Evolutionary conservation across 345 rosid genomes (phyloP).

Genomic region (Eucalyptus guilfoylei): DNA sequence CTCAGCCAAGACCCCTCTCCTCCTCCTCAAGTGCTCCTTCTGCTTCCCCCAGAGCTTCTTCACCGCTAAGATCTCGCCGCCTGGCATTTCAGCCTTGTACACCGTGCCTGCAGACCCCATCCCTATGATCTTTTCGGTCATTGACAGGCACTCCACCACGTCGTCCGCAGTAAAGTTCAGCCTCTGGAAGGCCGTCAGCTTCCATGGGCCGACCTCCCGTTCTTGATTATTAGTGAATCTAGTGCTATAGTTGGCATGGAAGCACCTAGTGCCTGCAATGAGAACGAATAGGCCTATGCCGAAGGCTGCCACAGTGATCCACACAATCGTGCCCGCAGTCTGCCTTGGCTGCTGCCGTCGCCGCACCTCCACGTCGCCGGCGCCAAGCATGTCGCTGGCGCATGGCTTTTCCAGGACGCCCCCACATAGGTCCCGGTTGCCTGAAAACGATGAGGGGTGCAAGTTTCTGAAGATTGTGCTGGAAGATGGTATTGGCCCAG

Average conservation of each 20-base stretch:
- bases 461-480: slow-evolving; percentile 53
- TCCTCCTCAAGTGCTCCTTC: slow-evolving; percentile 54
- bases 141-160: slow-evolving; percentile 61
- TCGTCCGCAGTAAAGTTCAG: slow-evolving; percentile 88
- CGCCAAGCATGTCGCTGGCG: slow-evolving; percentile 9
- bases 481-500: slow-evolving; percentile 63
- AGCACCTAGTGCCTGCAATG: slow-evolving; percentile 75
- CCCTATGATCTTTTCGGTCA: slow-evolving; percentile 71
- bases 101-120: slow-evolving; percentile 95
- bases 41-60: slow-evolving; percentile 88
- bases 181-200: slow-evolving; percentile 81
- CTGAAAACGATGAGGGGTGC: slow-evolving; percentile 71
- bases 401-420: slow-evolving; percentile 49
- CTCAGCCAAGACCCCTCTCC: slow-evolving; percentile 83
- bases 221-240: slow-evolving; percentile 8
- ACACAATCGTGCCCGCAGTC: slow-evolving; percentile 72
- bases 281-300: slow-evolving; percentile 65
- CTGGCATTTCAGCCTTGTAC: slow-evolving; percentile 86
- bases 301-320: slow-evolving; percentile 85
- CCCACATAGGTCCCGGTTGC: slow-evolving; percentile 81
- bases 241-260: slow-evolving; percentile 44
- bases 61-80: slow-evolving; percentile 93
- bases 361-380: slow-evolving; percentile 21
- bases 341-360: slow-evolving; percentile 34
- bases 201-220: slow-evolving; percentile 78